A percentile compares a stretch with the other conserved stretches of the same genome.
These are phyloP conservation scores for Podospora pseudoanserina DNA, from an alignment of 495 filamentous ascomycete genomes.

Conservation along the genomic window DNA sequence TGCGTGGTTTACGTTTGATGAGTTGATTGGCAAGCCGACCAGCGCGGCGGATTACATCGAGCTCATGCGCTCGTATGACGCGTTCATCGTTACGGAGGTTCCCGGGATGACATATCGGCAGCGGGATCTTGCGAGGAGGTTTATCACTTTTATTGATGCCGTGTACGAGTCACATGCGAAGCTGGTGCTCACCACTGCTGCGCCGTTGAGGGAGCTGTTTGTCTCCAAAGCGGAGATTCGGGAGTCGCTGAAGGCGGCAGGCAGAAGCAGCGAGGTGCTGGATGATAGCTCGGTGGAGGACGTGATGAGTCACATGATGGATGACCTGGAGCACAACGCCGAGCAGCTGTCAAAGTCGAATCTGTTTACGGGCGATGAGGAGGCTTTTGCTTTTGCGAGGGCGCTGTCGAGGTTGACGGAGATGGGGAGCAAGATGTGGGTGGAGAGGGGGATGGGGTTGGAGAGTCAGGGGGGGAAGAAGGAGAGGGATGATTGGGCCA, in stretches of 20 bases:
- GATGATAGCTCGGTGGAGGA: constrained; percentile 60
- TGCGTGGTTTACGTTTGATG: constrained; percentile 84
- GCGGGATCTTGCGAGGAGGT: constrained; percentile 85
- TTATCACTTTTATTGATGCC: constrained; percentile 97
- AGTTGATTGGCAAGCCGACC: constrained; percentile 81
- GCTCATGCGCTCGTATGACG: constrained; percentile 82
- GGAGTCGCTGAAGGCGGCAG: constrained; percentile 44
- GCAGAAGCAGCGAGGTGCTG: constrained; percentile 38
- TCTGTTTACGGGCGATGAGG: constrained; percentile 93
- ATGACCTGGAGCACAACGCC: constrained; percentile 86
- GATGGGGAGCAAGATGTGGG: constrained; percentile 94
- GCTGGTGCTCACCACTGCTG: constrained; percentile 84
- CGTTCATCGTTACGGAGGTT: constrained; percentile 86
- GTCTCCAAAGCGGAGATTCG: constrained; percentile 74
- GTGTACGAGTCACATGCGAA: constrained; percentile 88
- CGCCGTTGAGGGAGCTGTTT: constrained; percentile 82
- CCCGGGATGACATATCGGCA: constrained; percentile 83
- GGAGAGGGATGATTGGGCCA: constrained; percentile 63
- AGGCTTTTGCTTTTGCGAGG: constrained; percentile 91
- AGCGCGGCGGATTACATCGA: constrained; percentile 95
- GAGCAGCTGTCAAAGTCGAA: constrained; percentile 76
- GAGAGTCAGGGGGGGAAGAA: constrained; percentile 54
- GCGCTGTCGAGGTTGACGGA: constrained; percentile 80
- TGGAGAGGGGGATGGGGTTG: constrained; percentile 77
- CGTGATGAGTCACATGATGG: constrained; percentile 87